These are phyloP conservation scores for Tothia fuscella DNA, from an alignment of 2,329 filamentous ascomycete species.

Conservation along the genomic window DNA sequence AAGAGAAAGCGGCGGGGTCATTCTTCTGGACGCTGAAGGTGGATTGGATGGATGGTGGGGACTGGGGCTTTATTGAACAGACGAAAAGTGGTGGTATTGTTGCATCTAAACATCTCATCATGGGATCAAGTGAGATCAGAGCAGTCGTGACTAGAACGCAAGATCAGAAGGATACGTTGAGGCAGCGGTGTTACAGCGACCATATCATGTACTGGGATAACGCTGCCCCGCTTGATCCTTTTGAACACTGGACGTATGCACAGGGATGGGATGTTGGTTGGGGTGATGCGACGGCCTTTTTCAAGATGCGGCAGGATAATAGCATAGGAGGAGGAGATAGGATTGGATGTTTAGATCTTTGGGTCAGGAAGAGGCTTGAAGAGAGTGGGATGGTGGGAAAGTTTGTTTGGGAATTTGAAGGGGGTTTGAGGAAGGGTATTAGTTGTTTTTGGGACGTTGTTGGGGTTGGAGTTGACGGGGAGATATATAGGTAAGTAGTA, in stretches of 20 bases:
- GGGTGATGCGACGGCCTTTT: conserved; percentile 3
- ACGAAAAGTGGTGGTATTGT: conserved; percentile 33
- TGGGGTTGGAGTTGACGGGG: too few species aligned
- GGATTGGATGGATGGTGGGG: conserved; percentile 50
- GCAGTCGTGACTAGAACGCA: conserved; percentile 17
- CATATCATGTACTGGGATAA: conserved; percentile 42
- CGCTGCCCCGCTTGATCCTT: conserved; percentile 18
- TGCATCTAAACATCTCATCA: conserved; percentile 26
- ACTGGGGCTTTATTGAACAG: conserved; percentile 48
- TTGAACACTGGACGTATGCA: not conserved
- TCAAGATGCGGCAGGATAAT: conserved; percentile 18
- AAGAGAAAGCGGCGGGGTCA: conserved; percentile 37
- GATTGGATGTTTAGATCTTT: conserved; percentile 47
- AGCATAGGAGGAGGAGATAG: conserved; percentile 31
- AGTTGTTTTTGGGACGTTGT: conserved; percentile 23
- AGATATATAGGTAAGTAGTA: too few species aligned
- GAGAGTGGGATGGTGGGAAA: conserved; percentile 38
- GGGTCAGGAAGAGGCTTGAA: conserved; percentile 42
- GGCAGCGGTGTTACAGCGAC: conserved; percentile 16
- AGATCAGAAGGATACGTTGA: conserved; percentile 26
- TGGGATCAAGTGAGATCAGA: conserved; percentile 27
- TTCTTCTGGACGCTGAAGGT: conserved; percentile 53
- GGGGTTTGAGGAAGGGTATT: conserved; percentile 36
- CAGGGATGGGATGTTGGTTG: conserved; percentile 3
- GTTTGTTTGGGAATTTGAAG: conserved; percentile 40